A percentile compares a stretch with the other conserved stretches of the same genome.
phyloP scores from a whole-genome alignment of 805 yeast species.

The Myxozyma neglecta region DNA sequence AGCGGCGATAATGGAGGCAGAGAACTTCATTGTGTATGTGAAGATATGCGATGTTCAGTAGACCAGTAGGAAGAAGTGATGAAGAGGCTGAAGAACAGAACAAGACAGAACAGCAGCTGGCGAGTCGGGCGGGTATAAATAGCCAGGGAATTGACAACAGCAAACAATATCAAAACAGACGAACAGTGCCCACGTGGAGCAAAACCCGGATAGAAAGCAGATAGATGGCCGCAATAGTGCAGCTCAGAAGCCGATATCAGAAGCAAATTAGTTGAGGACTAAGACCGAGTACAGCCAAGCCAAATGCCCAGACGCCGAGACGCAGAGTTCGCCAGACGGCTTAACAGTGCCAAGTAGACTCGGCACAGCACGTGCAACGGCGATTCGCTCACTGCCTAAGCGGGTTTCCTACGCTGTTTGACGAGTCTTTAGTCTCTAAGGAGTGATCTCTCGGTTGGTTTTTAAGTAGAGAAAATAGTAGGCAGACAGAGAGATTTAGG shows the following conservation, averaged over 20 bases:
- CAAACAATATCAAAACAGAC: background rate
- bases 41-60: too few relatives aligned
- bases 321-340: background rate
- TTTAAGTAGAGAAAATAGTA: background rate
- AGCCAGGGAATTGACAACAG: background rate
- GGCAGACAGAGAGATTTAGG: too few relatives aligned
- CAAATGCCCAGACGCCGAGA: background rate
- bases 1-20: slow-evolving; percentile 1
- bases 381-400: background rate
- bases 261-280: background rate
- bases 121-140: background rate
- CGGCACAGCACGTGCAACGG: background rate
- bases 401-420: background rate
- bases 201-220: background rate
- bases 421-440: too few relatives aligned
- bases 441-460: background rate
- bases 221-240: background rate
- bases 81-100: background rate
- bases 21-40: slow-evolving; percentile 1
- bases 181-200: background rate
- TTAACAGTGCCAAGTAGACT: background rate
- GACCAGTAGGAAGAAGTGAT: background rate
- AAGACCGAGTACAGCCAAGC: background rate
- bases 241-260: background rate
- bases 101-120: background rate